Conservation (phyloP, 257 asterid genomes). For the Coffea eugenioides region DNA sequence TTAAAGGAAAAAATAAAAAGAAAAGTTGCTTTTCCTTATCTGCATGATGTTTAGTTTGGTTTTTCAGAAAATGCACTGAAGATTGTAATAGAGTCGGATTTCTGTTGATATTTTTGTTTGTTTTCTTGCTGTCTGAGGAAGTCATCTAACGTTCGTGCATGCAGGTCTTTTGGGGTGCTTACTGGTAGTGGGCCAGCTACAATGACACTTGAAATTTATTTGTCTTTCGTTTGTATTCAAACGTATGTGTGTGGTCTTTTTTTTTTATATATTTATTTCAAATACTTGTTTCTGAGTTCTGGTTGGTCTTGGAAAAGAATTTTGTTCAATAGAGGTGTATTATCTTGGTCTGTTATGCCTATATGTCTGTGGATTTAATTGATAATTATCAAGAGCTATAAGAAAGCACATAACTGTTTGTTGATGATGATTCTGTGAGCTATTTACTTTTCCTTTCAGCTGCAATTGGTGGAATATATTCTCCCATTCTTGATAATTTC, state of each 20-base stretch:
- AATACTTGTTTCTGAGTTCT: background rate
- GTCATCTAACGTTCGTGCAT: background rate
- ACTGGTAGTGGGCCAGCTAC: background rate
- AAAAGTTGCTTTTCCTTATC: too few species aligned
- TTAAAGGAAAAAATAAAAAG: too few species aligned
- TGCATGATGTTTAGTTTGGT: too few species aligned
- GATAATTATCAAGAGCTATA: background rate
- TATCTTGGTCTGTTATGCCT: too few species aligned
- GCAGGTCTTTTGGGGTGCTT: background rate
- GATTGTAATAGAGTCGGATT: too few species aligned
- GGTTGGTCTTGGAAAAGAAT: constrained; percentile 3
- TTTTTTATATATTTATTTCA: too few species aligned
- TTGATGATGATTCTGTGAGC: background rate
- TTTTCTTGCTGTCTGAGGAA: background rate
- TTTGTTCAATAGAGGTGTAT: background rate
- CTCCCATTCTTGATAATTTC: background rate
- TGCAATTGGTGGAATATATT: background rate
- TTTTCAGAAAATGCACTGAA: too few species aligned
- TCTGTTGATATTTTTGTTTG: background rate
- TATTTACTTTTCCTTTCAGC: background rate
- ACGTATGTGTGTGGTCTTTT: background rate
- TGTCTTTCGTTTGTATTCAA: background rate
- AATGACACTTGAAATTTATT: too few species aligned
- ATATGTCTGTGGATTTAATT: too few species aligned
- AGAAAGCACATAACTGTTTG: background rate